phyloP scores from a whole-genome alignment of 2,329 filamentous ascomycete genomes.

The Zymoseptoria pseudotritici region DNA sequence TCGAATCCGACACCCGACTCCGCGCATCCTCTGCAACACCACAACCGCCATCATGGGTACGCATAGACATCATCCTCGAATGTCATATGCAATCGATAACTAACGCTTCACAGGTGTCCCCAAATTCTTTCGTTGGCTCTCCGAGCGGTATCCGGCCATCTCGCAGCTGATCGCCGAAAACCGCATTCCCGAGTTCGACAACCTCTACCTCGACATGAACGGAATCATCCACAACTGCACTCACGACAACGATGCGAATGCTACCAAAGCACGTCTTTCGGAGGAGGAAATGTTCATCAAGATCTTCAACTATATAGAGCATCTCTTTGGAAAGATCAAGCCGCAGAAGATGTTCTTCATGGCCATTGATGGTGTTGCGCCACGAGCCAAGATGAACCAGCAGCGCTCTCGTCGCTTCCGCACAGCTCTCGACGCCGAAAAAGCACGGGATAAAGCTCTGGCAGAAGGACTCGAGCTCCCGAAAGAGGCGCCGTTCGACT shows the following conservation, averaged over 20 bases:
- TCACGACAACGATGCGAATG: conserved; percentile 90
- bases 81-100: conserved; percentile 6
- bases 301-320: conserved; percentile 99
- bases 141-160: conserved; percentile 95
- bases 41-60: conserved; percentile 29
- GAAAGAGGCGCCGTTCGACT: conserved; percentile 93
- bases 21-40: conserved; percentile 22
- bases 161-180: conserved; percentile 98
- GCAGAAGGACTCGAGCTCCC: conserved; percentile 84
- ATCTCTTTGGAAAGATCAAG: conserved; percentile 97
- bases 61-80: conserved; percentile 1
- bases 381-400: conserved; percentile 99
- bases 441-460: conserved; percentile 85
- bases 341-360: conserved; percentile 98
- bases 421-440: conserved; percentile 84
- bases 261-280: conserved; percentile 82
- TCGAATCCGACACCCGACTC: background rate
- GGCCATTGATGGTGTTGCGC: conserved; percentile 96
- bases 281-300: conserved; percentile 99
- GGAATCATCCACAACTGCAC: conserved; percentile 99
- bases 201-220: conserved; percentile 97
- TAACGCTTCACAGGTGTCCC: conserved; percentile 58
- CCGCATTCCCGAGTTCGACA: conserved; percentile 97
- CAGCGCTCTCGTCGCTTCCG: conserved; percentile 92
- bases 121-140: conserved; percentile 99